phyloP scores from a whole-genome alignment of 139 green algal genomes.

The Auxenochlorella pyrenoidosa region DNA sequence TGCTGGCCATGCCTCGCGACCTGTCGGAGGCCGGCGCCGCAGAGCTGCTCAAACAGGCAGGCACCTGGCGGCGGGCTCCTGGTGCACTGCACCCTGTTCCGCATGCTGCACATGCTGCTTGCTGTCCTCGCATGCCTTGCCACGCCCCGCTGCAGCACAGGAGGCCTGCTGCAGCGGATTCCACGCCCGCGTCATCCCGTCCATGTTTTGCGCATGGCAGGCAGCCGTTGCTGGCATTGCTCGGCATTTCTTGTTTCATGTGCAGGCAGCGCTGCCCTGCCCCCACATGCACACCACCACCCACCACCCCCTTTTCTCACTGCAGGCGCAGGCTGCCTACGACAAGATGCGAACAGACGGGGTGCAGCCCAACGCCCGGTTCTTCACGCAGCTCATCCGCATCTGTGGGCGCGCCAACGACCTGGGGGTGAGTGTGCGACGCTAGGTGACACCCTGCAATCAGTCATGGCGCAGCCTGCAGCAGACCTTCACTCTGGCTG shows the following conservation, averaged over 20 bases:
- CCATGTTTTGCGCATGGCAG: no score
- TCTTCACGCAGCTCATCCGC: conserved; percentile 33
- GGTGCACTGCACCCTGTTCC: no score
- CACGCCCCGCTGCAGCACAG: neutral
- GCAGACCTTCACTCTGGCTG: no score
- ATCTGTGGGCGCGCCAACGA: conserved; percentile 15
- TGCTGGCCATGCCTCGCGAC: conserved; percentile 28
- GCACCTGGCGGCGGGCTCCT: no score
- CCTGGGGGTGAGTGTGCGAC: no score
- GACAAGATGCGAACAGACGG: conserved; percentile 27
- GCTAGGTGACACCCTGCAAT: no score
- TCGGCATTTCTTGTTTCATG: no score
- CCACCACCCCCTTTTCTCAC: neutral
- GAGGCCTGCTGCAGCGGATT: neutral
- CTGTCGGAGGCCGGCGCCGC: neutral
- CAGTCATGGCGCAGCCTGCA: no score
- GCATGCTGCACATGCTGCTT: no score
- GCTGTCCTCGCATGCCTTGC: neutral
- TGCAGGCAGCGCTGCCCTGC: neutral
- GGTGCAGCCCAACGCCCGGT: conserved; percentile 34
- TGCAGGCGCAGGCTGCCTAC: conserved; percentile 23
- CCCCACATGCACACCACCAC: neutral
- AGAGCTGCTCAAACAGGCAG: conserved; percentile 7
- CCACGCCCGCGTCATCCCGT: no score
- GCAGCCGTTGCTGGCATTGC: no score